Conservation (phyloP, 371 early-diverging fungal genomes). For the Lichtheimia hyalospora region DNA sequence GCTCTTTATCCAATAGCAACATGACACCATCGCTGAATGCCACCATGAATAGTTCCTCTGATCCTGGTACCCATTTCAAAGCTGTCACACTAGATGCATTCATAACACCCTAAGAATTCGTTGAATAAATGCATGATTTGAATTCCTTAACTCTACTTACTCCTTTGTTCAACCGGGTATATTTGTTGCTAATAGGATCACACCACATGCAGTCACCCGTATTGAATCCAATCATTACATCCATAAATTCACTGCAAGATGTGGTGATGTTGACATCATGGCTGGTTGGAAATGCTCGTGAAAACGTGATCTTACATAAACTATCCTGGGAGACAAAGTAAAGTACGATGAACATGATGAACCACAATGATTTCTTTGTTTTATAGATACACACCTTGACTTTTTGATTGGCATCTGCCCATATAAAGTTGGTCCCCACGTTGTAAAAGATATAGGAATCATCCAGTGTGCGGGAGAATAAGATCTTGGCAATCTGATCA, state of each 20-base stretch:
- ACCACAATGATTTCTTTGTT: not conserved
- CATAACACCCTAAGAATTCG: conserved; percentile 56
- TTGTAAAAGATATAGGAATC: conserved; percentile 78
- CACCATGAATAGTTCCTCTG: conserved; percentile 82
- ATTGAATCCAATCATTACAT: conserved; percentile 81
- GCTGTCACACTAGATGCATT: conserved; percentile 68
- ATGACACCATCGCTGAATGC: conserved; percentile 76
- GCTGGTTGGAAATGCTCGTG: conserved; percentile 80
- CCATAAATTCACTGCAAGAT: conserved; percentile 61
- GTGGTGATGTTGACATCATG: conserved; percentile 85
- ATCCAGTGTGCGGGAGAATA: conserved; percentile 61
- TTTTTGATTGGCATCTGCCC: conserved; percentile 65
- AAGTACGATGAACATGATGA: not conserved
- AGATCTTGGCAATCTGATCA: conserved; percentile 73
- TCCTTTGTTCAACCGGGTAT: conserved; percentile 39
- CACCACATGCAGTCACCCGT: conserved; percentile 87
- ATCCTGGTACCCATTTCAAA: conserved; percentile 91
- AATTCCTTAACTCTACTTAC: conserved; percentile 17
- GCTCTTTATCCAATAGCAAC: conserved; percentile 68
- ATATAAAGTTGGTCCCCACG: conserved; percentile 68
- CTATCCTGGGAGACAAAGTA: conserved; percentile 55
- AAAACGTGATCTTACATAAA: conserved; percentile 75
- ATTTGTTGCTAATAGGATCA: conserved; percentile 75
- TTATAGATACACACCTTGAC: conserved; percentile 43
- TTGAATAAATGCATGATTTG: not conserved